These are phyloP conservation scores for Plasmodium relictum DNA, from an alignment of 169 alveolate genomes.

Conservation along the genomic window DNA sequence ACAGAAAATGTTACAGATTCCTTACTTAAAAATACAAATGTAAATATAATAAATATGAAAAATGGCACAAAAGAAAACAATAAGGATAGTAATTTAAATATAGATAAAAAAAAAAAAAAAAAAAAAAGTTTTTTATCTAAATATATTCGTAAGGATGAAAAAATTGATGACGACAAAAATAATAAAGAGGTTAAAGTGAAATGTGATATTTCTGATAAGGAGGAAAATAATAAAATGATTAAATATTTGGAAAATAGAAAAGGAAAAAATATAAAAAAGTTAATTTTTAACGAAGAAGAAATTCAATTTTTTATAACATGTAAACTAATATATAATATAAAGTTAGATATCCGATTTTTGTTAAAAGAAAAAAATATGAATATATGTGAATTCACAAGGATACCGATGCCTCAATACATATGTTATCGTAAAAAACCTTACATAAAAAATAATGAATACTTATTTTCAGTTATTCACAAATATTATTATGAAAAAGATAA, in stretches of 20 bases:
- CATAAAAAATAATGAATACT: slow-evolving; percentile 80
- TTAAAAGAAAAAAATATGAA: slow-evolving; percentile 85
- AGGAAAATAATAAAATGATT: too few relatives aligned
- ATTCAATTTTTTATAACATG: slow-evolving; percentile 51
- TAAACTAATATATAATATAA: slow-evolving; percentile 31
- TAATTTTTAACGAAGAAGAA: slow-evolving; percentile 73
- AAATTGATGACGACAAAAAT: too few relatives aligned
- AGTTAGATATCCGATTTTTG: slow-evolving; percentile 82
- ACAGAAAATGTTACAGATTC: background rate
- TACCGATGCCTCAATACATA: slow-evolving; percentile 88
- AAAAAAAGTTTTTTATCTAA: too few relatives aligned
- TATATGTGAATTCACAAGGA: slow-evolving; percentile 84
- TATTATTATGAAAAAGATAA: slow-evolving; percentile 79
- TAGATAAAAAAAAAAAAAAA: too few relatives aligned
- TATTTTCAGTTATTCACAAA: slow-evolving; percentile 80
- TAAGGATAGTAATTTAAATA: too few relatives aligned
- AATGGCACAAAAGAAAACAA: too few relatives aligned
- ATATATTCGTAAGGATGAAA: too few relatives aligned
- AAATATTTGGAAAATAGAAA: background rate
- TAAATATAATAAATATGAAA: too few relatives aligned
- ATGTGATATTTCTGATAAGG: too few relatives aligned
- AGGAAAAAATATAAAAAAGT: background rate
- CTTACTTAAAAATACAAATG: too few relatives aligned
- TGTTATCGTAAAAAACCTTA: slow-evolving; percentile 83
- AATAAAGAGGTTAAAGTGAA: too few relatives aligned